Conservation (phyloP, 495 filamentous ascomycete genomes). For the Talaromyces borbonicus region DNA sequence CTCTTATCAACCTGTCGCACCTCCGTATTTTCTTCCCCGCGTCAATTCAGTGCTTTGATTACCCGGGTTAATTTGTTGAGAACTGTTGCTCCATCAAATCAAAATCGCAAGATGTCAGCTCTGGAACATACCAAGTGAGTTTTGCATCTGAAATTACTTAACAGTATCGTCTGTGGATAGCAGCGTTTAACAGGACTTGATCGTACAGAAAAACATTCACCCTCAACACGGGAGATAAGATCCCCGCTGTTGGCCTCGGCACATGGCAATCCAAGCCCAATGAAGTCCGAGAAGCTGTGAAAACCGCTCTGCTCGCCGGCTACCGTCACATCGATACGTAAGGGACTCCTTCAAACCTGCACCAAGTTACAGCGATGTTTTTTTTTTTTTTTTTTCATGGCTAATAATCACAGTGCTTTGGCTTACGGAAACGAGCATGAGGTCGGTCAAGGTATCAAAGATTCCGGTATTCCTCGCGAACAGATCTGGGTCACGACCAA, state of each 20-base stretch:
- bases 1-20: not conserved
- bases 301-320: constrained; percentile 62
- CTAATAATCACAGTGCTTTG: constrained; percentile 42
- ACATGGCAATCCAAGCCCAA: constrained; percentile 67
- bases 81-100: not conserved
- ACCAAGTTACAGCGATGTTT: too few relatives aligned
- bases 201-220: constrained; percentile 50
- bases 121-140: constrained; percentile 33
- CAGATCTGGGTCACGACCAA: constrained; percentile 87
- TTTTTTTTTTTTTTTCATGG: too few relatives aligned
- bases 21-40: not conserved
- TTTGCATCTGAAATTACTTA: not conserved
- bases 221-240: constrained; percentile 71
- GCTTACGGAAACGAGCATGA: constrained; percentile 80
- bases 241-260: constrained; percentile 73
- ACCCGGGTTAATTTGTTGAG: not conserved
- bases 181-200: too few relatives aligned
- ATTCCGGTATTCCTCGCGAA: constrained; percentile 68
- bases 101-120: constrained; percentile 30
- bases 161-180: too few relatives aligned
- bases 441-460: constrained; percentile 69
- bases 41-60: not conserved
- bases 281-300: constrained; percentile 61
- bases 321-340: constrained; percentile 63
- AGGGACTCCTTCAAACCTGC: constrained; percentile 8